Conservation (phyloP, 2,329 filamentous ascomycete species). For the Sordariomycetes sp. region DNA sequence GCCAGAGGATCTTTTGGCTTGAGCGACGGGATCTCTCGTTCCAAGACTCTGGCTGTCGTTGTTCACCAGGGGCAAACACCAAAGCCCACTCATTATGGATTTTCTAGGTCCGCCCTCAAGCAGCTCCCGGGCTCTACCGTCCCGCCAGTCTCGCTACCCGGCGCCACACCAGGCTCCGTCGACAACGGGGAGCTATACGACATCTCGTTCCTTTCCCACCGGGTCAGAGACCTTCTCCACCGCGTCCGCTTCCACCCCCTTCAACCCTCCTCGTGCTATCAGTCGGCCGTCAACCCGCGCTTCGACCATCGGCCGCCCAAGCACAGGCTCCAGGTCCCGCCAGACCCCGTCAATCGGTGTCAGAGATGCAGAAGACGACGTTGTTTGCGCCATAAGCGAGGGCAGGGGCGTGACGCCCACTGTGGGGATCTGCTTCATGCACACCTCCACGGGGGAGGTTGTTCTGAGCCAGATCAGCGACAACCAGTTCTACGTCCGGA, state of each 20-base stretch:
- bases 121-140: background rate
- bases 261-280: conserved; percentile 4
- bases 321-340: conserved; percentile 33
- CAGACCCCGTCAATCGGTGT: conserved; percentile 27
- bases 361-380: conserved; percentile 46
- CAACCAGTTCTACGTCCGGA: conserved; percentile 82
- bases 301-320: conserved; percentile 15
- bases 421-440: conserved; percentile 79
- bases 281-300: conserved; percentile 4
- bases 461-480: conserved; percentile 87
- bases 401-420: conserved; percentile 78
- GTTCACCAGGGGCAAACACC: no score
- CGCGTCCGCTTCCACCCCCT: background rate
- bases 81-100: background rate
- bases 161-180: background rate
- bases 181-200: background rate
- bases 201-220: background rate
- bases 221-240: background rate
- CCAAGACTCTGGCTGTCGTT: no score
- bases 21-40: background rate
- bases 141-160: background rate
- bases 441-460: conserved; percentile 74
- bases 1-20: background rate
- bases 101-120: background rate
- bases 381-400: conserved; percentile 83